Evolutionary conservation across 2,329 filamentous ascomycete genomes (phyloP).

Genomic region (Sclerotinia glacialis): DNA sequence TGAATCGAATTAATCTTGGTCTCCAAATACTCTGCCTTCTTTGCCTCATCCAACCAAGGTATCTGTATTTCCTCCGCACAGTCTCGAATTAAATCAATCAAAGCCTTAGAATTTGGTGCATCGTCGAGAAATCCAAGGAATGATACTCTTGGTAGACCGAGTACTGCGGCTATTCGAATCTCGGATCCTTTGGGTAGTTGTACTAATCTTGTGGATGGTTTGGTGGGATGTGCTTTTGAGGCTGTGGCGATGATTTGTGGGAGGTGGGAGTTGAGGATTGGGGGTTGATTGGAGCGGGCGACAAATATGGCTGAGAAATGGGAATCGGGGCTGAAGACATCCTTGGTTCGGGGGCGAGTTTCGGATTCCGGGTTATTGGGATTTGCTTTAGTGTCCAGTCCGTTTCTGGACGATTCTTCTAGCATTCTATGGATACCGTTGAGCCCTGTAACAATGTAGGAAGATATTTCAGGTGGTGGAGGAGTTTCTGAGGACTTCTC

Average conservation of each 20-base stretch:
- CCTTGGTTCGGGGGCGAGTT: not conserved
- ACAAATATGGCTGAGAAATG: conserved; percentile 53
- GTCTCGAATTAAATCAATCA: conserved; percentile 55
- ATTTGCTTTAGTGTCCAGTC: not conserved
- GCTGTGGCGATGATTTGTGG: conserved; percentile 54
- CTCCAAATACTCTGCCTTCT: conserved; percentile 43
- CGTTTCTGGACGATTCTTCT: conserved; percentile 28
- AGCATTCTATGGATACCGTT: conserved; percentile 61
- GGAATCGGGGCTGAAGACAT: not conserved
- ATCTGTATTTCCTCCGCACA: conserved; percentile 53
- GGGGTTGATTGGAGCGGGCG: conserved; percentile 54
- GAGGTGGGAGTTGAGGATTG: conserved; percentile 58
- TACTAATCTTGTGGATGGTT: conserved; percentile 54
- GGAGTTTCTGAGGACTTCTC: conserved; percentile 33
- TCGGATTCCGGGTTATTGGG: not conserved
- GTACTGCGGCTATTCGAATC: conserved; percentile 52
- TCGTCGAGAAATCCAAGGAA: conserved; percentile 57
- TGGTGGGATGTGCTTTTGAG: conserved; percentile 44
- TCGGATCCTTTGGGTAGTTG: conserved; percentile 61
- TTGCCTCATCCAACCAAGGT: conserved; percentile 53
- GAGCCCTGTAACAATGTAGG: conserved; percentile 62
- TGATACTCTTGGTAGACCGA: conserved; percentile 63
- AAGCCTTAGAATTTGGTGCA: conserved; percentile 54
- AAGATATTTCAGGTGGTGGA: conserved; percentile 52
- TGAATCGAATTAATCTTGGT: conserved; percentile 50